Base-by-base conservation (phyloP, 768 basidiomycete species). In the Tulasnella sp. region DNA sequence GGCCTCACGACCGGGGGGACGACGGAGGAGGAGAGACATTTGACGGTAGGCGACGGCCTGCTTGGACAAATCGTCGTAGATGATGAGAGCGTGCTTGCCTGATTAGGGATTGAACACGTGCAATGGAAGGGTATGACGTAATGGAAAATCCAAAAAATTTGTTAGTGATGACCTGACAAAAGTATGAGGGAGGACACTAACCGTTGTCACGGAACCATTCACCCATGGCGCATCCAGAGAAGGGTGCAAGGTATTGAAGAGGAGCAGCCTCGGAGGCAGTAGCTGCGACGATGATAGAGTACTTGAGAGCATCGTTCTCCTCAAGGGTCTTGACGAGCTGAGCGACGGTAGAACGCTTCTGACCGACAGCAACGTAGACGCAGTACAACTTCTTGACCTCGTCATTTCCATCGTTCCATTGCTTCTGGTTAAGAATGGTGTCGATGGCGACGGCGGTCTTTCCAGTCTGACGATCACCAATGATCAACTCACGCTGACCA, bases 11-110 rank as follows among this genome's bases (percentile, higher is more conserved):
- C 93, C 93, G 53, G 93, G 93, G 60, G 93, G 93, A 76, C 93
- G 95, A 82, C 95, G 91, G 64, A 99, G 91, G 37, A 99, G 79
- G 59, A 99, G 81, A 57, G 95, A 99, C 95, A 99, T 99, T 69
- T 99, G 95, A 77, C 95, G 92, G 78, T 99, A 99, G 57, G 95
- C 95, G 54, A 99, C 95, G 60, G 95, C 95, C 73, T 99, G 95
- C 75, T 99, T 99, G 63, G 95, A 99, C 69, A 99, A 73, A 70
- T 98, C 95, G 65, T 99, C 95, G 71, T 95, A 99, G 72, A 99
- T 86, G 71, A 99, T 98, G 62, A 98, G 78, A 58, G 93, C 92
- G 70, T 99, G 95, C 74, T 93, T 96, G 74, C 91, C 93, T 51
- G 9, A 2, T 2, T 27, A 27, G 24, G 19, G 22, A n/a, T n/a